These are phyloP conservation scores for Rhodamnia argentea DNA, from an alignment of 345 rosid species.

Conservation along the genomic window DNA sequence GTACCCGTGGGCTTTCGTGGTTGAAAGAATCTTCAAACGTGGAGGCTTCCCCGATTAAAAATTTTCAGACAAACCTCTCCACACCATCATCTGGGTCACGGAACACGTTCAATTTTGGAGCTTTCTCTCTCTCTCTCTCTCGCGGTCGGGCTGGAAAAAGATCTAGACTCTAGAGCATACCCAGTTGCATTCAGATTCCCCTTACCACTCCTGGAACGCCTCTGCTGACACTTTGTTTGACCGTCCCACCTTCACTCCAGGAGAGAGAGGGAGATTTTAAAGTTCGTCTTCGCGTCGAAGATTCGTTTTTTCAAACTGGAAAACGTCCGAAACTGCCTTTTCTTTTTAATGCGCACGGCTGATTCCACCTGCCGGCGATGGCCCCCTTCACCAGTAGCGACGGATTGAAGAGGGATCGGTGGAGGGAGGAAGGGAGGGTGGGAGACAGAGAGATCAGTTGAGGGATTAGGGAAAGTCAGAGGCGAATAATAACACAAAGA, in stretches of 20 bases:
- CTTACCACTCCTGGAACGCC: not conserved
- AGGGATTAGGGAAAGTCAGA: not conserved
- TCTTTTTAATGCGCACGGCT: not conserved
- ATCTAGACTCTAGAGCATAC: not conserved
- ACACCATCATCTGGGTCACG: not conserved
- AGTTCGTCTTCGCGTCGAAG: not conserved
- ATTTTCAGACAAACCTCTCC: not conserved
- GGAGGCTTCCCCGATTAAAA: not conserved
- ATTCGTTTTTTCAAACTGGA: not conserved
- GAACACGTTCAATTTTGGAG: not conserved
- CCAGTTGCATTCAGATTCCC: not conserved
- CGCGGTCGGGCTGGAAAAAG: not conserved
- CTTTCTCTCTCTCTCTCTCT: not conserved
- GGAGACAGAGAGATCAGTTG: not conserved
- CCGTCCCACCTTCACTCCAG: not conserved
- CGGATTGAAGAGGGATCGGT: not conserved
- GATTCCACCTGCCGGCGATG: not conserved
- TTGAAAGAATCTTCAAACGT: not conserved
- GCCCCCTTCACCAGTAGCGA: not conserved
- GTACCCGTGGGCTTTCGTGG: not conserved
- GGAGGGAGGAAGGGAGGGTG: no score
- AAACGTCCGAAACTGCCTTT: not conserved
- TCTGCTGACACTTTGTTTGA: not conserved
- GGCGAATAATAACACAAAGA: no score
- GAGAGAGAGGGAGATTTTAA: not conserved